A percentile compares a stretch with the other conserved stretches of the same genome.
phyloP scores from a whole-genome alignment of 345 rosid species.

The Nasturtium officinale region DNA sequence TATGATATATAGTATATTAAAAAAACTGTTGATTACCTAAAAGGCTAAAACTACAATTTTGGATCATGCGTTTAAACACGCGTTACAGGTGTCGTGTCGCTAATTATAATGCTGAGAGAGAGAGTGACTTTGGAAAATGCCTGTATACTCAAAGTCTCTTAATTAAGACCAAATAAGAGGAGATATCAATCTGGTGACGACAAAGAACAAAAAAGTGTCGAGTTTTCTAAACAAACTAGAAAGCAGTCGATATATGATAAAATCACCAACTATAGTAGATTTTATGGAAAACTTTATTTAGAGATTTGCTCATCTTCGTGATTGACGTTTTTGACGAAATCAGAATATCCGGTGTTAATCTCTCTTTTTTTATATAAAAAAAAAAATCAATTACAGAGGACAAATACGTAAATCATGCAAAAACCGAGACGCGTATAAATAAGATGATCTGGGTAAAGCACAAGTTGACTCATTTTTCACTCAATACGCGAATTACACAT shows the following conservation, averaged over 20 bases:
- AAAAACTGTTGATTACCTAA: conserved; percentile 34
- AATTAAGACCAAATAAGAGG: neutral
- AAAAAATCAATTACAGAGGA: conserved; percentile 4
- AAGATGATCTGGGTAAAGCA: neutral
- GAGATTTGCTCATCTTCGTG: neutral
- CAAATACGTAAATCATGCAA: conserved; percentile 18
- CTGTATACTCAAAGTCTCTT: conserved; percentile 24
- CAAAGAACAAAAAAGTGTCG: conserved; percentile 16
- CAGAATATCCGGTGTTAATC: neutral
- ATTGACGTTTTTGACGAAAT: neutral
- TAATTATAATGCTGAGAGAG: conserved; percentile 8
- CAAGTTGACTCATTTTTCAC: conserved; percentile 17
- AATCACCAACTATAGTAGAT: neutral
- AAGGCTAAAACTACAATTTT: conserved; percentile 30
- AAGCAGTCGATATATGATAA: neutral
- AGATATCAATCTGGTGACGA: conserved; percentile 25
- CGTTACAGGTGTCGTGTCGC: conserved; percentile 45
- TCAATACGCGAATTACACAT: neutral
- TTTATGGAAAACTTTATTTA: neutral
- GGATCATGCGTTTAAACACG: conserved; percentile 37
- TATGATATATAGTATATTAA: conserved; percentile 14
- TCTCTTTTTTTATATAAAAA: neutral
- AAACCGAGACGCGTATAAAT: conserved; percentile 18
- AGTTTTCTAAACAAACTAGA: neutral
- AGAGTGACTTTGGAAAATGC: conserved; percentile 35